Evolutionary conservation across 495 filamentous ascomycete species (phyloP).

Genomic region (Physcia stellaris): DNA sequence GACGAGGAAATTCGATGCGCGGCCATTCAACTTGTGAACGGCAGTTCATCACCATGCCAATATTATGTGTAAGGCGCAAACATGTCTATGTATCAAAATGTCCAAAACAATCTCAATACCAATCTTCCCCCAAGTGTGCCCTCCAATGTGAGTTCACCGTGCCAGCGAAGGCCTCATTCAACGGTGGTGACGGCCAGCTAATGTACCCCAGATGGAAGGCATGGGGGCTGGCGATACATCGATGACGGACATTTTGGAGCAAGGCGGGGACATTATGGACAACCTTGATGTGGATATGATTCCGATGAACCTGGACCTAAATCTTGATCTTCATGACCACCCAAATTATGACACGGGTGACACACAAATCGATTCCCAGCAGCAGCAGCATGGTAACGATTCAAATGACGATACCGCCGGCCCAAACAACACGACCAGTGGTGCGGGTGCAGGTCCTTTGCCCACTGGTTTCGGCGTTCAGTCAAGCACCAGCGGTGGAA

Average conservation of each 20-base stretch:
- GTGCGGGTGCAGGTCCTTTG: slow-evolving; percentile 40
- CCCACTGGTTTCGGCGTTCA: slow-evolving; percentile 41
- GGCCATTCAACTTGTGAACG: too few relatives aligned
- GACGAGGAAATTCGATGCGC: too few relatives aligned
- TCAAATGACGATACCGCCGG: slow-evolving; percentile 6
- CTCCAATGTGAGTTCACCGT: too few relatives aligned
- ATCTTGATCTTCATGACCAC: slow-evolving; percentile 11
- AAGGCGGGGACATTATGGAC: slow-evolving; percentile 17
- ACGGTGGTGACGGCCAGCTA: too few relatives aligned
- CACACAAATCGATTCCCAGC: slow-evolving; percentile 6
- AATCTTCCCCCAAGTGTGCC: too few relatives aligned
- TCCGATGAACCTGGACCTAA: slow-evolving; percentile 20
- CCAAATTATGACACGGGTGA: slow-evolving; percentile 12
- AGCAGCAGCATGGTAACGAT: slow-evolving; percentile 11
- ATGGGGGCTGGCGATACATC: slow-evolving; percentile 17
- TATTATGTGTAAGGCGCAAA: too few relatives aligned
- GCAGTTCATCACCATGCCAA: too few relatives aligned
- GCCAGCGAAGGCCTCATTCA: too few relatives aligned
- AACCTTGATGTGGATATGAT: slow-evolving; percentile 20
- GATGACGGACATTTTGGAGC: slow-evolving; percentile 27
- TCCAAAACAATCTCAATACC: too few relatives aligned
- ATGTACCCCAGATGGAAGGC: slow-evolving; percentile 12
- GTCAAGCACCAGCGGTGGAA: slow-evolving; percentile 34
- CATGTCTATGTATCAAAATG: too few relatives aligned
- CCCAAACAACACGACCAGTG: slow-evolving; percentile 23